Evolutionary conservation across 768 basidiomycete species (phyloP), one percentile per base, ranked within the genome.

Genomic region (Crucibulum laeve): DNA sequence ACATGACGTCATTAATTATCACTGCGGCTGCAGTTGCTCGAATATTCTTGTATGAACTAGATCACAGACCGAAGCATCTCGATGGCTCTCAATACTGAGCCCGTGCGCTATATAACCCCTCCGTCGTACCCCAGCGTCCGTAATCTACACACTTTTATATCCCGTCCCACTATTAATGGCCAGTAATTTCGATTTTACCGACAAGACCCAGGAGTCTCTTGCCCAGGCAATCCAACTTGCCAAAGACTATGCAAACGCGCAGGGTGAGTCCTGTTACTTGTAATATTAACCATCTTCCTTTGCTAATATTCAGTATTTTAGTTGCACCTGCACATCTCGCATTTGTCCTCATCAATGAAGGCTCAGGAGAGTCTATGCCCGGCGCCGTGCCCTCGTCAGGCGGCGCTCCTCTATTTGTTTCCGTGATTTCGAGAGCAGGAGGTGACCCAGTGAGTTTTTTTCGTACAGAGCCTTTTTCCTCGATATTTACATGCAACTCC

Each of bases 311-410:
- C 25, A 35, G 49, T 41, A 37, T 40, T 46, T 13, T 53, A 88
- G 91, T 92, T 4, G 70, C 84, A 35, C 94, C 95, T 19, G 81
- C 76, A 0, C 95, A 98, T 62, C 61, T 98, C 10, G 90, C 84
- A 0, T 84, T 80, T 30, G 84, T 79, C 3, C 75, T 98, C 32
- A 73, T 95, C 48, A 86, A 89, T 45, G 90, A 91, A 51, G 69
- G 69, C 3, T 61, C 67, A 25, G 61, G 62, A 30, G 60, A 67
- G 4, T 69, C 65, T 25, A 17, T 44, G 7, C 25, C 52, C 0
- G 46, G 65, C 21, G 61, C 68, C 15, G 63, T 67, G 25, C 33
- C 58, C 26, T 33, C 59, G 32, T 43, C 56, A 10, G 61, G 50
- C 23, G 61, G 64, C 30, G 65, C 70, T 28, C 81, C 88, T 8